Conservation (phyloP, 1,284 basidiomycete species). For the Agroathelia rolfsii region DNA sequence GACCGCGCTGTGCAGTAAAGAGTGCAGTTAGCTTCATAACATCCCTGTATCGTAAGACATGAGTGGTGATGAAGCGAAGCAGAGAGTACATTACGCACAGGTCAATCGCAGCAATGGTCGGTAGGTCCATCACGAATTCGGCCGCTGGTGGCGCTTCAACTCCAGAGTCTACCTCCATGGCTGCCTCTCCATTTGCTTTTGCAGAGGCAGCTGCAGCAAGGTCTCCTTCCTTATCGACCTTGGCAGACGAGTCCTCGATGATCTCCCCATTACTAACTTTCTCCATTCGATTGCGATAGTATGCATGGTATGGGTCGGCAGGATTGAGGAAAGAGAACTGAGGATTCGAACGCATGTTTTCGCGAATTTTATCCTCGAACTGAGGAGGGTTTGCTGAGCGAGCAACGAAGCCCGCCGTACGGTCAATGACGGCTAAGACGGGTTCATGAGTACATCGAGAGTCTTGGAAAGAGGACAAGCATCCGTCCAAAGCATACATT, state of each 20-base stretch:
- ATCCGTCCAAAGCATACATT: constrained; percentile 52
- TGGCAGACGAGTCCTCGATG: constrained; percentile 50
- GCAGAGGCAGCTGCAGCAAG: too few relatives aligned
- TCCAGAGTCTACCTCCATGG: constrained; percentile 42
- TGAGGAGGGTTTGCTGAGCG: constrained; percentile 81
- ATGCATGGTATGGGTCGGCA: constrained; percentile 92
- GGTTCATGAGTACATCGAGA: constrained; percentile 7
- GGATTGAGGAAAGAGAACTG: constrained; percentile 96
- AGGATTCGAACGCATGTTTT: constrained; percentile 88
- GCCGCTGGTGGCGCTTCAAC: constrained; percentile 77
- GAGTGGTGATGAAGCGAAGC: constrained; percentile 11
- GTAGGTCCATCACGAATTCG: constrained; percentile 84
- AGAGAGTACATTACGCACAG: constrained; percentile 46
- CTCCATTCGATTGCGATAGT: constrained; percentile 86
- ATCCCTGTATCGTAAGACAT: constrained; percentile 41
- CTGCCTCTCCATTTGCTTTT: constrained; percentile 24
- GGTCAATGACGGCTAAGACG: constrained; percentile 80
- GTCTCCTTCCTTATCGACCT: too few relatives aligned
- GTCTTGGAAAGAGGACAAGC: constrained; percentile 5
- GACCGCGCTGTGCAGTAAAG: constrained; percentile 89
- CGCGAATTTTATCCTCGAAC: constrained; percentile 93
- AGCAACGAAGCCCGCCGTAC: constrained; percentile 90
- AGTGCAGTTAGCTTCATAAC: constrained; percentile 91
- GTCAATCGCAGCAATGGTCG: constrained; percentile 85
- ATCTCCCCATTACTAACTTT: constrained; percentile 67